Base-by-base conservation (phyloP, 2,329 filamentous ascomycete genomes). In the Paecilomyces formosus region DNA sequence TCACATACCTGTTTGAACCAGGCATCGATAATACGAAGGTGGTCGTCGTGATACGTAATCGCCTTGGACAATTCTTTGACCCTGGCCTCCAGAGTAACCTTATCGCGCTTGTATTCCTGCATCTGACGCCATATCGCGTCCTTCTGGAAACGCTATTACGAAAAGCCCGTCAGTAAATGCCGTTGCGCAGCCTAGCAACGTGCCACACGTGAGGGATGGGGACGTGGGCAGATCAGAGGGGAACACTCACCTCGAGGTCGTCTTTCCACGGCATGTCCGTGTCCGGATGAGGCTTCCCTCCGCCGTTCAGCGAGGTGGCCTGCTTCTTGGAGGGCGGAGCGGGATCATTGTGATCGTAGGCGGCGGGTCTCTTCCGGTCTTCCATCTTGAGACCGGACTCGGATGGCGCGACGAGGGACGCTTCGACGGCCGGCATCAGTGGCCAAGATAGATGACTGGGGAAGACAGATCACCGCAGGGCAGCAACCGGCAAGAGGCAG, bases 101-200 rank as follows among this genome's bases (percentile, higher is more conserved):
- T 92, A 72, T 96, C 91, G 66, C 94, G 87, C 77, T 96, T 96
- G 76, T 96, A 97, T 76, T 97, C 94, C 72, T 92, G 90, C 92
- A 99, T 96, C 78, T 97, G 93, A 59, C 95, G 90, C 69, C 90
- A 88, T 72, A 99, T 96, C 63, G 94, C 94, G 79, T 96, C 94
- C 78, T 97, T 99, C 77, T 93, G 89, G 70, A 89, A 94, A 72
- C 88, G 86, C 91, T 95, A 76, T 67, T 74, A 61, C 24, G 39
- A 57, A 60, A 60, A 51, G 58, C 49, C 61, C 55, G 58, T 74
- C 60, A 71, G 66, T 54, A 61, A 74, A 72, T 70, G 68, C 70
- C 68, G 6, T 18, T 15, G 13, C 22, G n/a, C 24, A 51, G 11
- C 55, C 58, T 54, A 49, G 5, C 18, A 8, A n/a, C 39, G 18